phyloP scores from a whole-genome alignment of 1,284 basidiomycete species.

The Papiliotrema fonsecae region DNA sequence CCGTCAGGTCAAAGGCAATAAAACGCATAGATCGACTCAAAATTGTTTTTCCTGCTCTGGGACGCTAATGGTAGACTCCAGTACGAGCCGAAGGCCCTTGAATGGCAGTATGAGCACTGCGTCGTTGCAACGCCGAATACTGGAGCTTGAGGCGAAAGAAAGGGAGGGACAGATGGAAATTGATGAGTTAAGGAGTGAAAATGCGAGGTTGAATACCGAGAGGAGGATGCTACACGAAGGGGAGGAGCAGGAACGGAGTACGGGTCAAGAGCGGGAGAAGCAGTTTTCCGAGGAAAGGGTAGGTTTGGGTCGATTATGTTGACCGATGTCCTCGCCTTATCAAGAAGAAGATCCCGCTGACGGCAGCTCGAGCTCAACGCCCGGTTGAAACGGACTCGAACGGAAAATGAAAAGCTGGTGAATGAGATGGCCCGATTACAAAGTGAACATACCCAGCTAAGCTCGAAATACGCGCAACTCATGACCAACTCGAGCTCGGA shows the following conservation, averaged over 20 bases:
- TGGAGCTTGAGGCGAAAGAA: conserved; percentile 15
- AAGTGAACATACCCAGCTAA: conserved; percentile 18
- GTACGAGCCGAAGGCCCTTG: neutral
- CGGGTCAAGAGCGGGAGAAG: conserved; percentile 16
- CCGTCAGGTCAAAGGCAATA: too few relatives aligned
- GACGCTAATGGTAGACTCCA: too few relatives aligned
- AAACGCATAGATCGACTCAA: too few relatives aligned
- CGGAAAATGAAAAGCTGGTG: conserved; percentile 1
- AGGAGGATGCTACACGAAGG: conserved; percentile 4
- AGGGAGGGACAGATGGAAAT: conserved; percentile 14
- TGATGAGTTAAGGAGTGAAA: conserved; percentile 26
- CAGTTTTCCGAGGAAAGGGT: conserved; percentile 33
- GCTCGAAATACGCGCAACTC: conserved; percentile 12
- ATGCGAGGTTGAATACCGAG: conserved; percentile 15
- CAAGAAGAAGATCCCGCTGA: too few relatives aligned
- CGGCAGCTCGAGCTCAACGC: neutral
- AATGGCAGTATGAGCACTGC: neutral
- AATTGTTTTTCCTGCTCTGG: too few relatives aligned
- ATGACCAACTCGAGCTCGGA: conserved; percentile 15
- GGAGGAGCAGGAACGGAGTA: conserved; percentile 11
- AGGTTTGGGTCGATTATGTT: conserved; percentile 3
- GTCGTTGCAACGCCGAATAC: conserved; percentile 4
- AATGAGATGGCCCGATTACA: conserved; percentile 10
- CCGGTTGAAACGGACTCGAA: conserved; percentile 9
- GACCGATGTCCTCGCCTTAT: neutral